These are phyloP conservation scores for Aspergillus melleus DNA, from an alignment of 2,329 filamentous ascomycete genomes.

Conservation along the genomic window DNA sequence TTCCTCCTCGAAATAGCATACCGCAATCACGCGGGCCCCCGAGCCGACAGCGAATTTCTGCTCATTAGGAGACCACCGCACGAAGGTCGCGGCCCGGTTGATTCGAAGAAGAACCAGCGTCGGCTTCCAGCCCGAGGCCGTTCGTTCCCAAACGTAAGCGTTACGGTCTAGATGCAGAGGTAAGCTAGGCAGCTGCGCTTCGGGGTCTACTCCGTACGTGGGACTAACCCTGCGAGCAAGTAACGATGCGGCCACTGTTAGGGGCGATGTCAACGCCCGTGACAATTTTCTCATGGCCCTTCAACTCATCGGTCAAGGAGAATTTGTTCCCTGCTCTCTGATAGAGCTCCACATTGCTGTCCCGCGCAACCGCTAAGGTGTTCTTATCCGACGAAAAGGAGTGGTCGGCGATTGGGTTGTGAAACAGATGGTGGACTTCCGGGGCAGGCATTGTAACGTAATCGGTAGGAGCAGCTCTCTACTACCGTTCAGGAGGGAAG, in stretches of 20 bases:
- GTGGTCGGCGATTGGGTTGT: conserved; percentile 94
- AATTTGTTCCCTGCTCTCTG: conserved; percentile 70
- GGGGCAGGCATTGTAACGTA: conserved; percentile 69
- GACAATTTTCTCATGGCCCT: conserved; percentile 95
- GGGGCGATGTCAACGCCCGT: conserved; percentile 96
- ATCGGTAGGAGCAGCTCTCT: conserved; percentile 95
- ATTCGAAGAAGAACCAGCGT: conserved; percentile 96
- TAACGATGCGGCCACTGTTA: conserved; percentile 87
- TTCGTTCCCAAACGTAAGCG: conserved; percentile 95
- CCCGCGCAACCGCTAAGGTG: conserved; percentile 86
- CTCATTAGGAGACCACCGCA: conserved; percentile 95
- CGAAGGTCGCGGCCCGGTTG: conserved; percentile 93
- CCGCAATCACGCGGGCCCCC: conserved; percentile 88
- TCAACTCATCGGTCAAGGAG: conserved; percentile 85
- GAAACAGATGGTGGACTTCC: conserved; percentile 95
- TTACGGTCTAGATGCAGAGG: conserved; percentile 71
- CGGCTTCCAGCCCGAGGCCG: conserved; percentile 90
- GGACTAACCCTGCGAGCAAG: conserved; percentile 82
- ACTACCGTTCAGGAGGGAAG: conserved; percentile 64
- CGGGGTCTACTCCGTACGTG: not conserved
- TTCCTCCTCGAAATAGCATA: conserved; percentile 99
- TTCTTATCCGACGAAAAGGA: conserved; percentile 92
- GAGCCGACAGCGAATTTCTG: conserved; percentile 97
- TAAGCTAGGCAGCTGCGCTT: conserved; percentile 2
- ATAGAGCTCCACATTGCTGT: conserved; percentile 89